These are phyloP conservation scores for Trichophyton rubrum DNA, from an alignment of 2,329 filamentous ascomycete genomes.

Conservation along the genomic window DNA sequence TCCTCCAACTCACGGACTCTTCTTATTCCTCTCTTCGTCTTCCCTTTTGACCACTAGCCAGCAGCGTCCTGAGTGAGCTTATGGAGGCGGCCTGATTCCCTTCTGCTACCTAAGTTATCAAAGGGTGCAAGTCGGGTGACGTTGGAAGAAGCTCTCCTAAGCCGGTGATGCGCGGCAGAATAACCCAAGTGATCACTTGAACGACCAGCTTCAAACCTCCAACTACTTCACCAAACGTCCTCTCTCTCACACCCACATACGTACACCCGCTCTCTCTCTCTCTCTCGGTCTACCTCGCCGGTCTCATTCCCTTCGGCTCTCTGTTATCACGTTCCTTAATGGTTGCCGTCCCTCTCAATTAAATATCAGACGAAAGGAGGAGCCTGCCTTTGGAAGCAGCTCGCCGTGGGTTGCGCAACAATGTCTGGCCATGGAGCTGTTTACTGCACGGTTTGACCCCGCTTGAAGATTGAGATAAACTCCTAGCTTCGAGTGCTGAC, in stretches of 20 bases:
- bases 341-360: background rate
- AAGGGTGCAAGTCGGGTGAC: background rate
- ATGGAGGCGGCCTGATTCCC: no score
- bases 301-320: background rate
- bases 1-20: background rate
- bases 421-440: conserved; percentile 38
- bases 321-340: background rate
- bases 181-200: background rate
- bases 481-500: background rate
- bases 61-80: background rate
- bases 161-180: background rate
- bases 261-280: background rate
- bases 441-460: conserved; percentile 49
- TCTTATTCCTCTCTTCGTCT: background rate
- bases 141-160: background rate
- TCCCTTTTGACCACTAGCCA: background rate
- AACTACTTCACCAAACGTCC: background rate
- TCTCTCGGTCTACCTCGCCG: background rate
- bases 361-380: background rate
- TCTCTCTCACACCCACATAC: background rate
- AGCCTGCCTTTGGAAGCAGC: background rate
- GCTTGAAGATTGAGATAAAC: background rate
- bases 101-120: no score
- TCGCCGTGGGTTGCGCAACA: background rate
- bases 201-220: no score